Evolutionary conservation across 2,329 filamentous ascomycete genomes (phyloP), one percentile per base, ranked within the genome.

Genomic region (Coniochaeta hoffmannii): DNA sequence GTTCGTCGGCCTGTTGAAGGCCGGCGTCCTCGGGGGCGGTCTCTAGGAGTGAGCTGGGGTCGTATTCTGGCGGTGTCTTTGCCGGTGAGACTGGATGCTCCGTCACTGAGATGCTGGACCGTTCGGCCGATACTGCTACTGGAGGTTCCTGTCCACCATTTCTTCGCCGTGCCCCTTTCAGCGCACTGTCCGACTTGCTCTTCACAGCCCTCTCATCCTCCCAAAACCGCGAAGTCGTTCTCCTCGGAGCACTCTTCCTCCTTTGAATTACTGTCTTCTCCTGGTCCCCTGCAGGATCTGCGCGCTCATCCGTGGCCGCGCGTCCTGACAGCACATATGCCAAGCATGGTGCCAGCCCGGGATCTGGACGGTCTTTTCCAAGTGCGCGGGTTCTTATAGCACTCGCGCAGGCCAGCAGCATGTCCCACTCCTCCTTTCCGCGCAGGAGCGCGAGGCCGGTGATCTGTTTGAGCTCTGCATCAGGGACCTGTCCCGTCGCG

Each of bases 341-440:
- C 31, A 53, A 35, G 30, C 24, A 53, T 5, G 50, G 31, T 17
- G 17, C 19, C 31, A 53, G 22, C 3, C 50, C 50, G 22, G 32
- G 50, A n/a, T 38, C 34, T 9, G 55, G 19, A 22, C 12, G 12
- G 8, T 57, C 36, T 19, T 56, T 28, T 28, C 10, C n/a, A 14
- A 11, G n/a, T 35, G 32, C 57, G 10, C 26, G 12, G 26, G 52
- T 32, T 50, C 54, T 63, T 60, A 71, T 56, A 2, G 65, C 44
- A 17, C 35, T 53, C 2, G 70, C 71, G 50, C 68, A 68, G 15
- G 59, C 60, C 19, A 72, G 55, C 38, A 68, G 61, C 59, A 70
- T 64, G 14, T 68, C 59, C 64, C 67, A 71, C 44, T 70, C 65
- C 49, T 72, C 70, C 10, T 62, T 53, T 0, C 68, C 67, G 10